These are phyloP conservation scores for Trametopsis cervina DNA, from an alignment of 768 basidiomycete species.

Conservation along the genomic window DNA sequence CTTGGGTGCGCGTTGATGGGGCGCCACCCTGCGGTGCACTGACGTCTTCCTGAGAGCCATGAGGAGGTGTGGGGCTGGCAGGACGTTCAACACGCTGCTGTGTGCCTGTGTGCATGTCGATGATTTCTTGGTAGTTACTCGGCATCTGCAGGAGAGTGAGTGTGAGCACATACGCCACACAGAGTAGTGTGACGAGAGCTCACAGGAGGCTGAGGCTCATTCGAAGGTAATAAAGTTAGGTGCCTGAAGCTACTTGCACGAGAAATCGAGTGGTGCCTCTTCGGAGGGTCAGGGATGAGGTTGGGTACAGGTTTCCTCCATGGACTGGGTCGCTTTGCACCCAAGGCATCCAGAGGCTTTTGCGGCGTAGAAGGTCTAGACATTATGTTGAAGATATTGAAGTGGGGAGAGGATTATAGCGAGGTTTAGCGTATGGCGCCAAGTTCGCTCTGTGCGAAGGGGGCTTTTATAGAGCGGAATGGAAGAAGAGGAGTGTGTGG, in stretches of 20 bases:
- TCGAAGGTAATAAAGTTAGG: not conserved
- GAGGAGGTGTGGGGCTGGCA: slow-evolving; percentile 8
- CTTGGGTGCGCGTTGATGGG: not conserved
- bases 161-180: not conserved
- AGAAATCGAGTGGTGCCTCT: slow-evolving; percentile 23
- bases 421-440: not conserved
- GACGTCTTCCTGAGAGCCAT: not conserved
- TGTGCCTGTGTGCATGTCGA: slow-evolving; percentile 10
- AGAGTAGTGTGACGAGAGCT: not conserved
- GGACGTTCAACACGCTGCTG: slow-evolving; percentile 9
- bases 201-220: slow-evolving; percentile 18
- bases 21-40: not conserved
- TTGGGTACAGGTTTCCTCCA: slow-evolving; percentile 67
- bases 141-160: slow-evolving; percentile 18
- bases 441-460: not conserved
- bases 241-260: slow-evolving; percentile 4
- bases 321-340: slow-evolving; percentile 34
- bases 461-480: not conserved
- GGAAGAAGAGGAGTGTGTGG: not conserved
- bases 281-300: slow-evolving; percentile 59
- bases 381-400: not conserved
- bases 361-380: not conserved
- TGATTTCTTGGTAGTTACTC: slow-evolving; percentile 20
- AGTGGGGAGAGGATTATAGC: not conserved
- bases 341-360: not conserved